Percentiles rank a stretch among this genome's conserved stretches.
Conservation (phyloP, 352 stramenopile genomes). For the Globisporangium irregulare region DNA sequence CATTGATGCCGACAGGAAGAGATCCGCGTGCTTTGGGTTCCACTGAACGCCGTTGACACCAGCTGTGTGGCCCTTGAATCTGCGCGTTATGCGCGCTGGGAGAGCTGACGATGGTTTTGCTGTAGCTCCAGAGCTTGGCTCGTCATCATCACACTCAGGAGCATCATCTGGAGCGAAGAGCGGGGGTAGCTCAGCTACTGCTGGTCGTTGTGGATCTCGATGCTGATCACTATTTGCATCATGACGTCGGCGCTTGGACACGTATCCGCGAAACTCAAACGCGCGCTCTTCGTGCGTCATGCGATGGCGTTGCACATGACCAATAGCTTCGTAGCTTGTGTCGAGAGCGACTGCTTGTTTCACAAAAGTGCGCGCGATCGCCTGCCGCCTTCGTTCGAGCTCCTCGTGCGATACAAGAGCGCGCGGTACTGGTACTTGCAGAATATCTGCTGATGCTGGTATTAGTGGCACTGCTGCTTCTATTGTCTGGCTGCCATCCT, state of each 20-base stretch:
- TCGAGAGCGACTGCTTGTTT: not conserved
- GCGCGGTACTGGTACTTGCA: not conserved
- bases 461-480: not conserved
- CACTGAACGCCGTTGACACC: conserved; percentile 41
- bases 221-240: not conserved
- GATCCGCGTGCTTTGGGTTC: conserved; percentile 27
- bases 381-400: conserved; percentile 5
- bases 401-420: not conserved
- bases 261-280: conserved; percentile 36
- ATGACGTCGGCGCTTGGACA: conserved; percentile 22
- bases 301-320: not conserved
- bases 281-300: conserved; percentile 18
- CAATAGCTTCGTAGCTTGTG: not conserved
- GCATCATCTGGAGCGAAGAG: conserved; percentile 2
- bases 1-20: conserved; percentile 65
- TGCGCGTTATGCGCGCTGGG: not conserved
- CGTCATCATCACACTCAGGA: not conserved
- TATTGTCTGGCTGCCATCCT: not conserved
- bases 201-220: not conserved
- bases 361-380: not conserved
- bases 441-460: not conserved
- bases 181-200: not conserved
- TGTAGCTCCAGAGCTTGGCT: not conserved
- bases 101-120: not conserved
- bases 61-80: conserved; percentile 27